Conservation (phyloP, 148 eudicot genomes). For the Amaranthus cruentus region DNA sequence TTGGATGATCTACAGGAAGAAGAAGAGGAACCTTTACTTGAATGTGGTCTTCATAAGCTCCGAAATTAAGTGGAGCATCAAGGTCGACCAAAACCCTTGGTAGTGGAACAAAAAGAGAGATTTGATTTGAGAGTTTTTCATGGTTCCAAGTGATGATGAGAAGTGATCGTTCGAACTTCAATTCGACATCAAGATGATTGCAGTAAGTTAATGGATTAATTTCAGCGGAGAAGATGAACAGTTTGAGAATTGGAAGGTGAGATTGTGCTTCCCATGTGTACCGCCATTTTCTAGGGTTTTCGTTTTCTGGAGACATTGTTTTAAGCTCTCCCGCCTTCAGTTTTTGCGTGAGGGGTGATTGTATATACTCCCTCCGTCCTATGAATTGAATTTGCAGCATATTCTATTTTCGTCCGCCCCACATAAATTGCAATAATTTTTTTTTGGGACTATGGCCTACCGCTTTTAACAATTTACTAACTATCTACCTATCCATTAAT, state of each 20-base stretch:
- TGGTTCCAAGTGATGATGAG: conserved; percentile 41
- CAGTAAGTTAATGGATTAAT: conserved; percentile 42
- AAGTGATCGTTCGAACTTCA: conserved; percentile 41
- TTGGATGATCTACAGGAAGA: conserved; percentile 82
- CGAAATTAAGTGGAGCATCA: conserved; percentile 48
- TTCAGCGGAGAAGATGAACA: conserved; percentile 51
- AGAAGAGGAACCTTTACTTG: conserved; percentile 63
- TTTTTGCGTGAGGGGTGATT: not conserved
- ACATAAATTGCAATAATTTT: no score
- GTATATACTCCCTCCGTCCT: no score
- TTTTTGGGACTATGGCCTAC: no score
- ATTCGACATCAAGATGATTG: conserved; percentile 36
- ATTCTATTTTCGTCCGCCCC: no score
- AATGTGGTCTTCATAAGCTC: conserved; percentile 54
- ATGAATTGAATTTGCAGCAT: no score
- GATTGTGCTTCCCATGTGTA: conserved; percentile 96
- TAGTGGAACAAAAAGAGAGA: conserved; percentile 48
- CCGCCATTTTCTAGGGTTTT: conserved; percentile 79
- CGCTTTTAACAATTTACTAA: no score
- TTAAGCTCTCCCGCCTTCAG: not conserved
- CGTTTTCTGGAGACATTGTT: conserved; percentile 17
- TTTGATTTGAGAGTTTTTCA: conserved; percentile 6
- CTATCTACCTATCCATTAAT: no score
- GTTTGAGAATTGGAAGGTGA: conserved; percentile 59
- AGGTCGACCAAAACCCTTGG: conserved; percentile 76